phyloP scores from a whole-genome alignment of 495 filamentous ascomycete species.

The Hypoxylon crocopeplum region DNA sequence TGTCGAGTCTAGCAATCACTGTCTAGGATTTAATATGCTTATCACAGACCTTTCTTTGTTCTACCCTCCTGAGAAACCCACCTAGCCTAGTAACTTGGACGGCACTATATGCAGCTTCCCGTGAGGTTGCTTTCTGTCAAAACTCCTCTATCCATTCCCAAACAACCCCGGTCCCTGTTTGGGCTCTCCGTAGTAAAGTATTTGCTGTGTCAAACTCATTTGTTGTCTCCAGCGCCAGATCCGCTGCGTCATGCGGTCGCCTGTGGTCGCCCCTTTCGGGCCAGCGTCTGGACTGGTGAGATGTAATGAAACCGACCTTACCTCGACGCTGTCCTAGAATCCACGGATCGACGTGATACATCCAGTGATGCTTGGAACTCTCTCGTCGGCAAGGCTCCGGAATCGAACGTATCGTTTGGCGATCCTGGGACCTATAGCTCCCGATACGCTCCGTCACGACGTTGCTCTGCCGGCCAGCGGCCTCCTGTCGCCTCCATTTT shows the following conservation, averaged over 20 bases:
- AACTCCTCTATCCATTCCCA: conserved; percentile 46
- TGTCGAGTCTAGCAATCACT: conserved; percentile 57
- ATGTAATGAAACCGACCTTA: conserved; percentile 50
- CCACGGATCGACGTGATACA: conserved; percentile 39
- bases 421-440: conserved; percentile 20
- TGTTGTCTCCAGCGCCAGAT: conserved; percentile 49
- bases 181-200: conserved; percentile 44
- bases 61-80: conserved; percentile 45
- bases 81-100: conserved; percentile 45
- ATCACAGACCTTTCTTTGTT: conserved; percentile 52
- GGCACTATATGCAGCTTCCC: conserved; percentile 61
- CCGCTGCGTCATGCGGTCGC: conserved; percentile 53
- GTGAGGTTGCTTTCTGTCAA: conserved; percentile 52
- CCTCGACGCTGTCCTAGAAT: conserved; percentile 49
- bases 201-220: conserved; percentile 60
- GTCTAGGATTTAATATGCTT: conserved; percentile 45
- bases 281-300: conserved; percentile 42
- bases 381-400: conserved; percentile 38
- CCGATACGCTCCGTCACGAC: conserved; percentile 29
- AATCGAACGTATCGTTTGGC: conserved; percentile 37
- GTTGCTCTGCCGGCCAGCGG: conserved; percentile 19
- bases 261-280: conserved; percentile 51
- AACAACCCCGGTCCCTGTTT: conserved; percentile 56
- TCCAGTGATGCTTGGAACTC: conserved; percentile 29
- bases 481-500: conserved; percentile 22